Base-by-base conservation (phyloP, 2,329 filamentous ascomycete species). In the Ascochyta rabiei region DNA sequence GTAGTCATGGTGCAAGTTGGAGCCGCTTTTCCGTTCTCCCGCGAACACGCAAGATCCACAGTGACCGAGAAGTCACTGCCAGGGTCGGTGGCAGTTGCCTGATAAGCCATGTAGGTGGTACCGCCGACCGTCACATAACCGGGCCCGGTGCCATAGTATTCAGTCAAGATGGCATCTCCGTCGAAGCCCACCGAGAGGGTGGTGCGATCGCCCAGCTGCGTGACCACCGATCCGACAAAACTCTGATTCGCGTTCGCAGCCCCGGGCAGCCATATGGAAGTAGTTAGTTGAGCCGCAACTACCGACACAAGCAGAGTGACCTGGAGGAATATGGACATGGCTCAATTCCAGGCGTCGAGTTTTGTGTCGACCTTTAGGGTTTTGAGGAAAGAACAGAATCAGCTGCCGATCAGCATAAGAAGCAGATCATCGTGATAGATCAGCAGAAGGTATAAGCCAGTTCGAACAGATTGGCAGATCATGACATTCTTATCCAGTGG, bases 261-360 rank as follows among this genome's bases (percentile, higher is more conserved):
- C 26, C 63, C 49, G 3, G 68, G 67, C 43, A 71, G 45, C 66
- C 69, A 70, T 10, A 69, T 59, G 2, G 67, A 66, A 7, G 70
- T 71, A 4, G 69, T 72, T 13, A 69, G 19, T 23, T 67, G 48
- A 8, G 69, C 69, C n/a, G 64, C 45, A 15, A 62, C 64, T 13
- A 49, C 52, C 7, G 64, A 53, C 13, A 62, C 63, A 45, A 71
- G 58, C 15, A 68, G 47, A 16, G 69, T 46, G 30, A 59, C 42
- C 8, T 58, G 59, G 16, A 66, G 50, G 19, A 71, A 35, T 31
- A 56, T 53, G 61, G 64, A 60, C 67, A 71, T 71, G 46, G 48
- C 30, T 45, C 16, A 12, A 30, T 8, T 15, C 9, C 31, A 34
- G 31, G 8, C 15, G 31, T 34, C n/a, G 31, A 18, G 26, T 28